Conservation (phyloP, 108 stramenopile species). For the Aureococcus anophagefferens region DNA sequence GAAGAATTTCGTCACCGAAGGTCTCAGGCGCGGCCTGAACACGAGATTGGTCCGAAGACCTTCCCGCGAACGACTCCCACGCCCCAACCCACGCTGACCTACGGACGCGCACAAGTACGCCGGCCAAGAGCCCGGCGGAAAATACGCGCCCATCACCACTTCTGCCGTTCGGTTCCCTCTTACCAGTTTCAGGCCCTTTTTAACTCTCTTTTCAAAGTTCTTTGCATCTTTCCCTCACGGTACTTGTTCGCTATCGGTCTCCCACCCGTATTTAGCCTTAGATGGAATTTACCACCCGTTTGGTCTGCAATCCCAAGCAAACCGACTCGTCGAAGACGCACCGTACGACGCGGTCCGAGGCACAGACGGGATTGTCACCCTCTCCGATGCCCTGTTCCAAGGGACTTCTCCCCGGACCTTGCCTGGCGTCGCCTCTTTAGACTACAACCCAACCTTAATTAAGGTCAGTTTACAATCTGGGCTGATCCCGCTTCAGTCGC, state of each 20-base stretch:
- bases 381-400: slow-evolving; percentile 78
- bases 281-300: slow-evolving; percentile 93
- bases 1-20: slow-evolving; percentile 66
- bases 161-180: slow-evolving; percentile 86
- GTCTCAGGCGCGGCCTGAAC: slow-evolving; percentile 43
- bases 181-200: slow-evolving; percentile 94
- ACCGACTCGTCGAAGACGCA: slow-evolving; percentile 71
- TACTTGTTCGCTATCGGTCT: slow-evolving; percentile 91
- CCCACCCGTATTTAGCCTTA: slow-evolving; percentile 86
- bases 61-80: slow-evolving; percentile 33
- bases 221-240: slow-evolving; percentile 89
- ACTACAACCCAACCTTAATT: slow-evolving; percentile 56
- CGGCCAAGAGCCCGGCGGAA: slow-evolving; percentile 43
- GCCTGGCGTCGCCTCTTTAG: slow-evolving; percentile 57
- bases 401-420: slow-evolving; percentile 61
- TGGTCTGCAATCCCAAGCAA: slow-evolving; percentile 91
- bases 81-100: slow-evolving; percentile 45
- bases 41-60: slow-evolving; percentile 29
- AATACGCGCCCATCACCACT: slow-evolving; percentile 53
- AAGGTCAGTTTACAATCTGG: slow-evolving; percentile 66
- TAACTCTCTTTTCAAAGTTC: slow-evolving; percentile 97
- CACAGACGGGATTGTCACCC: slow-evolving; percentile 87
- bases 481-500: slow-evolving; percentile 89
- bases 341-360: slow-evolving; percentile 47
- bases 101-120: slow-evolving; percentile 53